phyloP scores from a whole-genome alignment of 2,329 filamentous ascomycete species.

The Fusarium sacchari region DNA sequence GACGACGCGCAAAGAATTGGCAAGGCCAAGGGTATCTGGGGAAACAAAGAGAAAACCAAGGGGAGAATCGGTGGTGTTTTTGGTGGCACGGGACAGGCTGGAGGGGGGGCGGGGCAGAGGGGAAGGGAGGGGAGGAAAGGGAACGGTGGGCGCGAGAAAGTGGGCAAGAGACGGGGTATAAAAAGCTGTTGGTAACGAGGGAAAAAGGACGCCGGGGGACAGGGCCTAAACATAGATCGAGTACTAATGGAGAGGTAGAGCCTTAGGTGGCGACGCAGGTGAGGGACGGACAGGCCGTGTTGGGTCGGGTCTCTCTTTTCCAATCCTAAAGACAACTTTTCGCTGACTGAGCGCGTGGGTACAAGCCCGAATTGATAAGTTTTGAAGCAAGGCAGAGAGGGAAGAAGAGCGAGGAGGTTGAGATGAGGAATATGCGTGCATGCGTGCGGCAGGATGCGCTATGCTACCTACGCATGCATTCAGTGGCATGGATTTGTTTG shows the following conservation, averaged over 20 bases:
- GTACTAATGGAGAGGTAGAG: slow-evolving; percentile 36
- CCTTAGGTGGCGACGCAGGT: slow-evolving; percentile 41
- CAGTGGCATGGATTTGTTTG: slow-evolving; percentile 43
- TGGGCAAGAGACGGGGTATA: slow-evolving; percentile 46
- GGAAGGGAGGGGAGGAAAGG: slow-evolving; percentile 24
- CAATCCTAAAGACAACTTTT: slow-evolving; percentile 8
- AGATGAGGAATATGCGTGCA: slow-evolving; percentile 15
- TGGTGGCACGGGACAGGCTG: slow-evolving; percentile 46
- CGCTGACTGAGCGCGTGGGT: slow-evolving; percentile 31
- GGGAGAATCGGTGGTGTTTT: slow-evolving; percentile 45
- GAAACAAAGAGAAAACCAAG: slow-evolving; percentile 47
- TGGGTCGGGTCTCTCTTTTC: slow-evolving; percentile 27
- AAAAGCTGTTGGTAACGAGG: slow-evolving; percentile 42
- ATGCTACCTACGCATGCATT: slow-evolving; percentile 43
- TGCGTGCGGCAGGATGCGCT: slow-evolving; percentile 39
- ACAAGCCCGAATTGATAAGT: slow-evolving; percentile 2
- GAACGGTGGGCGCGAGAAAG: slow-evolving; percentile 41
- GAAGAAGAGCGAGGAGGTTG: slow-evolving; percentile 15
- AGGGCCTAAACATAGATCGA: slow-evolving; percentile 41
- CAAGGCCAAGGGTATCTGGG: slow-evolving; percentile 46
- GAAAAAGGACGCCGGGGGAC: slow-evolving; percentile 35
- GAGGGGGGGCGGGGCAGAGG: slow-evolving; percentile 37
- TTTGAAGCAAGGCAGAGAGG: slow-evolving; percentile 11
- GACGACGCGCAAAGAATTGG: slow-evolving; percentile 39
- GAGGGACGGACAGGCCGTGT: slow-evolving; percentile 33